phyloP scores from a whole-genome alignment of 257 asterid genomes.

The Nicotiana noctiflora region DNA sequence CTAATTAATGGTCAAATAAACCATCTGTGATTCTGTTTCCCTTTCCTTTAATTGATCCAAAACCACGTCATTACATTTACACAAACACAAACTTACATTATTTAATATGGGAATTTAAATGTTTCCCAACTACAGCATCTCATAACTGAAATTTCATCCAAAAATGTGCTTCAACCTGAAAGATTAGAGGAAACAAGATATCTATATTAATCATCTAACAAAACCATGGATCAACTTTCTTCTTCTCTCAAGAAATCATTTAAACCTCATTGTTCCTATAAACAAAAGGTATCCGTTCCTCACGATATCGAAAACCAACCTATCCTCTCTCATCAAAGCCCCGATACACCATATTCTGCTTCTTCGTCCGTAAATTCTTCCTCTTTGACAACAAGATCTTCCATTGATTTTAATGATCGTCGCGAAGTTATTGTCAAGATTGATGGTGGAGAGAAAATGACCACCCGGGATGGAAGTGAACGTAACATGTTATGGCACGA shows the following conservation, averaged over 20 bases:
- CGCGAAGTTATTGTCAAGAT: conserved; percentile 52
- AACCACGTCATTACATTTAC: background rate
- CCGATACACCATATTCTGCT: conserved; percentile 8
- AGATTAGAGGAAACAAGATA: background rate
- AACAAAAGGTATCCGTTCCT: conserved; percentile 29
- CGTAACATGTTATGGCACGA: conserved; percentile 20
- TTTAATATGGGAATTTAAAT: background rate
- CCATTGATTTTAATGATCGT: conserved; percentile 8
- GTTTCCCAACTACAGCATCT: background rate
- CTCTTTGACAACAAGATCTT: conserved; percentile 4
- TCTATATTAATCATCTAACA: background rate
- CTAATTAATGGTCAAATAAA: background rate
- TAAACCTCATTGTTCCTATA: conserved; percentile 31
- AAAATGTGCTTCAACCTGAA: background rate
- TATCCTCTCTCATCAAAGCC: conserved; percentile 34
- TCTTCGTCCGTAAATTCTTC: conserved; percentile 8
- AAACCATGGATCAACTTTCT: conserved; percentile 33
- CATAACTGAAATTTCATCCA: background rate
- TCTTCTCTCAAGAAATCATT: conserved; percentile 49
- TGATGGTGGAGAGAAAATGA: conserved; percentile 18
- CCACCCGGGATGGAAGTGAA: background rate
- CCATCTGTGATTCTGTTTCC: background rate
- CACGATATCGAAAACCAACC: conserved; percentile 41
- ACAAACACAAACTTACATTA: background rate
- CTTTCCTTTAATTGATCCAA: background rate